These are phyloP conservation scores for Candida incommunis DNA, from an alignment of 805 yeast genomes.

Conservation along the genomic window DNA sequence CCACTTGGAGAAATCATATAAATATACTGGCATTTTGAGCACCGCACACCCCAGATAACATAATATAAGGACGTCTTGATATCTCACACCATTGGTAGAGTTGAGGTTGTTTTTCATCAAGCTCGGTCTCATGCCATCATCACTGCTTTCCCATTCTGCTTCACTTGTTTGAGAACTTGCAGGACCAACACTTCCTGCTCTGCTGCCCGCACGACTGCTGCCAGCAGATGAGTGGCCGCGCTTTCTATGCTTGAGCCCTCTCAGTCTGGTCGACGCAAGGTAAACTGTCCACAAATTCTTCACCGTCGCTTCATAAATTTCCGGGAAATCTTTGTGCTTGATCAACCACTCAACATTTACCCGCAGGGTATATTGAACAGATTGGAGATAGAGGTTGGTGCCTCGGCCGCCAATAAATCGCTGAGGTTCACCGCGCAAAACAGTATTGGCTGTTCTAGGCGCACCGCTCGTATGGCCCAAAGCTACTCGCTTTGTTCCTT, in stretches of 20 bases:
- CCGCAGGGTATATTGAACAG: conserved; percentile 38
- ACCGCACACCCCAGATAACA: conserved; percentile 13
- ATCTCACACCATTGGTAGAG: conserved; percentile 19
- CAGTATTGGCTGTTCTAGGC: conserved; percentile 1
- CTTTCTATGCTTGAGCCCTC: conserved; percentile 5
- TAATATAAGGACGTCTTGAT: conserved; percentile 18
- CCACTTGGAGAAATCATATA: conserved; percentile 17
- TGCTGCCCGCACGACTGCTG: not conserved
- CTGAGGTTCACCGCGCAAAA: conserved; percentile 7
- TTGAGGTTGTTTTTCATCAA: conserved; percentile 30
- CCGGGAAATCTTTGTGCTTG: conserved; percentile 15
- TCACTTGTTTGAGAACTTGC: conserved; percentile 5
- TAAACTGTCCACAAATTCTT: conserved; percentile 11
- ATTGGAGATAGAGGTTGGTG: conserved; percentile 27
- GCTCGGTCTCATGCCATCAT: conserved; percentile 33
- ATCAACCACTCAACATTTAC: conserved; percentile 32
- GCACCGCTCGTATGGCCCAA: conserved; percentile 15
- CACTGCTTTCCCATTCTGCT: conserved; percentile 23
- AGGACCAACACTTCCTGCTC: not conserved
- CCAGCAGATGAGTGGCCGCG: not conserved
- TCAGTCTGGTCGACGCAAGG: conserved; percentile 13
- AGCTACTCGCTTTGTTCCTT: conserved; percentile 24
- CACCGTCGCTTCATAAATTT: conserved; percentile 11
- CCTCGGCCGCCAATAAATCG: conserved; percentile 37
- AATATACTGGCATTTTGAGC: conserved; percentile 13